Evolutionary conservation across 2,329 filamentous ascomycete genomes (phyloP), one percentile per base, ranked within the genome.

Genomic region (Scedosporium dehoogii): DNA sequence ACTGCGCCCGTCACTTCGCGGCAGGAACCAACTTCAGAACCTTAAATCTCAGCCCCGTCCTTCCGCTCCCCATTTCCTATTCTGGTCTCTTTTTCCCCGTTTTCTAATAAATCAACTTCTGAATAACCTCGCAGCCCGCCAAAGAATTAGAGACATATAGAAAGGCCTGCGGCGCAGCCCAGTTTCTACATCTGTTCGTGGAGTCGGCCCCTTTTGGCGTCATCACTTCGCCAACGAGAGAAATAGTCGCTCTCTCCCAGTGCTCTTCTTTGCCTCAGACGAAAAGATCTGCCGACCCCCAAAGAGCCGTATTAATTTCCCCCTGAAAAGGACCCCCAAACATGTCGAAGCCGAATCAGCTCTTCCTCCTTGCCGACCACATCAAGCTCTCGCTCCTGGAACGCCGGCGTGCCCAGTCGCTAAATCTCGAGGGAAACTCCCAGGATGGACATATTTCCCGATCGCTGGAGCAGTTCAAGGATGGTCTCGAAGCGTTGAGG

Each of bases 301-400:
- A 38, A 14, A 38, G 33, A 38, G 10, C 33, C 33, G 10, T 12
- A 12, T 38, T 12, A 12, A 38, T 29, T 27, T 4, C 33, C 6
- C 33, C 33, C 33, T 38, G 33, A 38, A 38, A 12, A 38, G 33
- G 10, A 12, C 44, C 12, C 21, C 2, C 44, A 10, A 71, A 64
- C 70, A 84, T 84, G 81, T 77, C 81, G 65, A 86, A 82, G 68
- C 76, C 83, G 46, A 86, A 85, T 70, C 92, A 97, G 75, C 87
- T 97, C 68, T 91, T 92, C 73, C 88, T 97, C 61, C 85, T 97
- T 63, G 91, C 92, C 70, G 94, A 99, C 77, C 93, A 97, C 76
- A 90, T 97, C 81, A 97, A 97, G 77, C 85, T 97, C 65, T 96
- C 92, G 14, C 83, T 99, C 16, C 86, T 97, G 27, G 94, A 97